Conservation (phyloP, 495 filamentous ascomycete species). For the Daldinia grandis region DNA sequence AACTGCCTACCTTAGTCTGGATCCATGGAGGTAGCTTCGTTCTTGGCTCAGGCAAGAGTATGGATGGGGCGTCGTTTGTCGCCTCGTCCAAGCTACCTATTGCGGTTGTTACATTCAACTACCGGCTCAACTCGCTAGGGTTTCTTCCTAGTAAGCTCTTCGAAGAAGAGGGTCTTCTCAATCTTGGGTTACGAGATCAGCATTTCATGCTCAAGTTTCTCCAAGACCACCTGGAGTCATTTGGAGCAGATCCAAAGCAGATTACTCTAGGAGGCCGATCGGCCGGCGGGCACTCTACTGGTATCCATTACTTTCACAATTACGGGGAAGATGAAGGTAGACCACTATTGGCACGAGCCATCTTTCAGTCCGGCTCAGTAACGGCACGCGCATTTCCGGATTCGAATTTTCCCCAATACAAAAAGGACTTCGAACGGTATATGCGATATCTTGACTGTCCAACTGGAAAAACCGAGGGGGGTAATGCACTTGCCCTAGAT, state of each 20-base stretch:
- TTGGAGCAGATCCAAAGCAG: slow-evolving; percentile 5
- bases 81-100: slow-evolving; percentile 3
- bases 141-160: slow-evolving; percentile 6
- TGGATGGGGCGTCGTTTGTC: slow-evolving; percentile 1
- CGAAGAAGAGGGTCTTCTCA: slow-evolving; percentile 6
- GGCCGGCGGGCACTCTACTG: not conserved
- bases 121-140: slow-evolving; percentile 8
- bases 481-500: not conserved
- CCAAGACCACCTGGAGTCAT: slow-evolving; percentile 1
- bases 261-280: slow-evolving; percentile 3
- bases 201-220: slow-evolving; percentile 10
- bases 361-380: slow-evolving; percentile 7
- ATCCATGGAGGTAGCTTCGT: slow-evolving; percentile 4
- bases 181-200: slow-evolving; percentile 1
- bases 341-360: slow-evolving; percentile 6
- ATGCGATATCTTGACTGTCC: slow-evolving; percentile 5
- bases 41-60: not conserved
- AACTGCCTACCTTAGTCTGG: not conserved
- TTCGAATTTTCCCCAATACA: not conserved
- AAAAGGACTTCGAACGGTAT: slow-evolving; percentile 5
- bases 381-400: slow-evolving; percentile 3
- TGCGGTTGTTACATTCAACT: slow-evolving; percentile 7
- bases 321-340: slow-evolving; percentile 1
- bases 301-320: slow-evolving; percentile 9
- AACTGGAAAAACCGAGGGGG: not conserved